Conservation (phyloP, 306 rosid genomes). For the Phaseolus lunatus region DNA sequence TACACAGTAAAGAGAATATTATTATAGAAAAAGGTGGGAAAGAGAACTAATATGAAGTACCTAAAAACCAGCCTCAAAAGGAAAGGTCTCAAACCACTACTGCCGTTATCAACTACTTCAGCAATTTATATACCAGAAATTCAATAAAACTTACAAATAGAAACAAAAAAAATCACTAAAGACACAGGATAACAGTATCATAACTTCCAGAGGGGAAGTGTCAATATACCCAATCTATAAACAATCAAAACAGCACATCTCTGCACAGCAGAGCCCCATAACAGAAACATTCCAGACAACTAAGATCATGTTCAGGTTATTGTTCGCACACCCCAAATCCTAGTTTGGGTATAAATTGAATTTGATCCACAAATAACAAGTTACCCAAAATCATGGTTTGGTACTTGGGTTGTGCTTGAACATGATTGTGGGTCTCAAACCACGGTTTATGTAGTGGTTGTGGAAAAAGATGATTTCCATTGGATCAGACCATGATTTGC, state of each 20-base stretch:
- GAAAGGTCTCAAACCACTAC: too few species aligned
- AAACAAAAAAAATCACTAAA: neutral
- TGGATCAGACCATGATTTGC: conserved; percentile 9
- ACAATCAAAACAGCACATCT: too few species aligned
- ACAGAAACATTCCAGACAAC: conserved; percentile 18
- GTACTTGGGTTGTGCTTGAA: neutral
- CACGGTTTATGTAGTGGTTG: neutral
- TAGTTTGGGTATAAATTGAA: neutral
- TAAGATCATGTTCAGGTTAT: neutral
- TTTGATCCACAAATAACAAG: conserved; percentile 14
- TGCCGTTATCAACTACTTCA: too few species aligned
- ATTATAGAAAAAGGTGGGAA: too few species aligned
- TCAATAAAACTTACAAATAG: too few species aligned
- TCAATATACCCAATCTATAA: conserved; percentile 2
- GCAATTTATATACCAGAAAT: too few species aligned
- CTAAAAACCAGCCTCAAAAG: too few species aligned
- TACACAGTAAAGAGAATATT: too few species aligned
- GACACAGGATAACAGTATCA: neutral
- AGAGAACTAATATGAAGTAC: too few species aligned
- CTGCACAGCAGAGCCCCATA: neutral
- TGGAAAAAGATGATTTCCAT: neutral
- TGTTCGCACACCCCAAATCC: neutral
- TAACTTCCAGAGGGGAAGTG: conserved; percentile 10
- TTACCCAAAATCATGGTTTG: conserved; percentile 18
- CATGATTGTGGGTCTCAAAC: conserved; percentile 27